A percentile compares a stretch with the other conserved stretches of the same genome.
Evolutionary conservation across 352 stramenopile species (phyloP).

Genomic region (Chrysophaeum taylorii): DNA sequence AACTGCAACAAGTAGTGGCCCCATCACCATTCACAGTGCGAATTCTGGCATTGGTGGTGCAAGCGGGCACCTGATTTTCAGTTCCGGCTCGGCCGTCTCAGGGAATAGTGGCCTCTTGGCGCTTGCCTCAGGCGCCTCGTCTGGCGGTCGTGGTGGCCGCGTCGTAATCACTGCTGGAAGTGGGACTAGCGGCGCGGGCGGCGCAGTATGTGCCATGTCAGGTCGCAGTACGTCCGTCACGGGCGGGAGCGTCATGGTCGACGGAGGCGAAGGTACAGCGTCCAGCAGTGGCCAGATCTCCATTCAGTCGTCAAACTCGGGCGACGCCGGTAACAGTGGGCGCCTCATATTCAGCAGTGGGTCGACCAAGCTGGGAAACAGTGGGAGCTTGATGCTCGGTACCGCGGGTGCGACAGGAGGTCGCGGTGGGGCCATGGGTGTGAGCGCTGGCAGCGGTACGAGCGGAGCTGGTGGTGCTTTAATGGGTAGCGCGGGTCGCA

Average conservation of each 20-base stretch:
- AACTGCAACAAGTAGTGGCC: not conserved
- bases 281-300: not conserved
- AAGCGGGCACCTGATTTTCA: slow-evolving; percentile 16
- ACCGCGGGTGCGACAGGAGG: not conserved
- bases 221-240: not conserved
- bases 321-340: slow-evolving; percentile 26
- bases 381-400: not conserved
- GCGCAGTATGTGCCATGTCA: not conserved
- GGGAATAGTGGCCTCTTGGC: no score
- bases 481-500: not conserved
- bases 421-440: not conserved
- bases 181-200: not conserved
- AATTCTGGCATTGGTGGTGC: not conserved
- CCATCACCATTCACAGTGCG: not conserved
- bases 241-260: not conserved
- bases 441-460: not conserved
- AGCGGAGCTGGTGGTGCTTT: not conserved
- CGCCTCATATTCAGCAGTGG: slow-evolving; percentile 25
- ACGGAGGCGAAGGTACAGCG: not conserved
- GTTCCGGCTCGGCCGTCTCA: slow-evolving; percentile 19
- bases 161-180: not conserved
- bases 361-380: not conserved
- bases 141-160: not conserved
- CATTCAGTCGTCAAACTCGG: slow-evolving; percentile 25
- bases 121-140: not conserved